Base-by-base conservation (phyloP, 169 alveolate genomes). In the Plasmodium chabaudi region DNA sequence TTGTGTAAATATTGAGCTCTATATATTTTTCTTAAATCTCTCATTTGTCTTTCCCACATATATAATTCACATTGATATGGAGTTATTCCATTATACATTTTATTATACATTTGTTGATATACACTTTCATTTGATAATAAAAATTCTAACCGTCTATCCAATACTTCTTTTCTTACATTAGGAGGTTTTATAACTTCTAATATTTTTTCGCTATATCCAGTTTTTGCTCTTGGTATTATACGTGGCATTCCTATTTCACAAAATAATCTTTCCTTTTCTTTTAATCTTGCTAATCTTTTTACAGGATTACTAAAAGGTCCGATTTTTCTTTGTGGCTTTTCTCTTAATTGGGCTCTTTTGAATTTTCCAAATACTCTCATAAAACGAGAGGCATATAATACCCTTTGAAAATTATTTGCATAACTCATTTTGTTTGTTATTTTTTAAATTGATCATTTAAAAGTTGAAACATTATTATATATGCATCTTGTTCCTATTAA, bases 1-100 rank as follows among this genome's bases (percentile, higher is more conserved):
- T 93, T 91, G 64, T 95, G 96, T 59, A 95, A 64, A 72, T 94
- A 95, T 72, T 95, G 97, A 7, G 97, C 96, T 51, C 97, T 82
- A 75, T 95, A 95, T 1, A 95, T 88, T 25, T 88, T 90, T 34
- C 97, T 82, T 23, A 95, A 27, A 61, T 95, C 97, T 42, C 94
- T 68, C 96, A 95, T 91, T 90, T 94, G 97, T 21, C 97, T 89
- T 88, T 94, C 96, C 97, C 97, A 94, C 96, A 94, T 93, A 79
- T 84, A 94, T 39, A 94, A 87, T 64, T 94, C 97, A 19, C 96
- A 95, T 74, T 88, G 95, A 68, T 93, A 94, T 5, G 97, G 97
- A n/a, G 97, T 94, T 42, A 94, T 77, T 1, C 97, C 97, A 57
- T 88, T 90, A 61, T 95, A 88, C 86, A 94, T 88, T 74, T 93